Evolutionary conservation across 2,329 filamentous ascomycete species (phyloP).

Genomic region (Albophoma yamanashiensis): DNA sequence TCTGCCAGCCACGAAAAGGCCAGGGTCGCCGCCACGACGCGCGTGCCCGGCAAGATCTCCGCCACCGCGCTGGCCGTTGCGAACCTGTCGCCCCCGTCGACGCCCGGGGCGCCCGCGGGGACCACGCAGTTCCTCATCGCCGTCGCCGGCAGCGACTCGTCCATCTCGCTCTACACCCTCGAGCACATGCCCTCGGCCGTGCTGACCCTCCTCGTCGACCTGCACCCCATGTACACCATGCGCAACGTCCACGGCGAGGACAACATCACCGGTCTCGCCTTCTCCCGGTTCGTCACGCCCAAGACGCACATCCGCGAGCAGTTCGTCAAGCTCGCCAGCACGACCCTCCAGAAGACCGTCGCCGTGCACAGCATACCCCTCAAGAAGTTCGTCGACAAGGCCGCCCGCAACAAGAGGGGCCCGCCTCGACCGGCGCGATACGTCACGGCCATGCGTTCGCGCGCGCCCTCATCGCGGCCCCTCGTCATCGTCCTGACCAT

Average conservation of each 20-base stretch:
- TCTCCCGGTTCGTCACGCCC: constrained; percentile 47
- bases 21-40: constrained; percentile 39
- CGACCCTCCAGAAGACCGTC: constrained; percentile 69
- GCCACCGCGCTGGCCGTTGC: constrained; percentile 71
- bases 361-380: constrained; percentile 73
- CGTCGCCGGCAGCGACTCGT: constrained; percentile 68
- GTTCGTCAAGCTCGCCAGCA: constrained; percentile 64
- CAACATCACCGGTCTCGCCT: constrained; percentile 48
- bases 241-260: constrained; percentile 40
- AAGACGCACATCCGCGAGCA: constrained; percentile 27
- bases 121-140: constrained; percentile 73
- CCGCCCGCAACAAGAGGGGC: constrained; percentile 20
- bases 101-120: constrained; percentile 38
- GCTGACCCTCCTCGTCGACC: constrained; percentile 39
- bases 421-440: constrained; percentile 51
- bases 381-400: constrained; percentile 27
- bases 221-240: constrained; percentile 42
- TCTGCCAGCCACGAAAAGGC: constrained; percentile 25
- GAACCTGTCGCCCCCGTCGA: constrained; percentile 48
- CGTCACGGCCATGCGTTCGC: constrained; percentile 52
- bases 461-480: constrained; percentile 36
- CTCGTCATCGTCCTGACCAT: constrained; percentile 44
- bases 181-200: constrained; percentile 47
- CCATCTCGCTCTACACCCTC: constrained; percentile 67
- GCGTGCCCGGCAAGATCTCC: constrained; percentile 57